Percentiles rank a stretch among this genome's conserved stretches.
phyloP scores from a whole-genome alignment of 306 rosid genomes.

The Fragaria nilgerrensis region DNA sequence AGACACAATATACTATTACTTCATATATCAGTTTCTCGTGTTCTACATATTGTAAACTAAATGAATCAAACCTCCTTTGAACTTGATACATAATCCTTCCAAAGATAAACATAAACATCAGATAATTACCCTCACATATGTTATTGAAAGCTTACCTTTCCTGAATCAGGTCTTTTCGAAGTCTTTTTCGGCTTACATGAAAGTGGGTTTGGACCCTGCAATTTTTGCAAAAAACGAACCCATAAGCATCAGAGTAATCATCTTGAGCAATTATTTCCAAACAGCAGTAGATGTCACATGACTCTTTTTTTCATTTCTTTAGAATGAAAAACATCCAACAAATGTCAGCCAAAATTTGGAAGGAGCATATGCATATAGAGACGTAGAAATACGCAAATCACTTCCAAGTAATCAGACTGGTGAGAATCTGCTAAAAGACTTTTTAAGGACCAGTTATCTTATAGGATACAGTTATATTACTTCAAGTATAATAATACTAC shows the following conservation, averaged over 20 bases:
- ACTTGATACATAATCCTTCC: not conserved
- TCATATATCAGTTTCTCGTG: not conserved
- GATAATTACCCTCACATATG: not conserved
- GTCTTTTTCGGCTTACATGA: constrained; percentile 78
- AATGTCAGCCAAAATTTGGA: not conserved
- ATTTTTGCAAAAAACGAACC: constrained; percentile 9
- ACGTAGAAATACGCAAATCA: not conserved
- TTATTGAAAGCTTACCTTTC: constrained; percentile 43
- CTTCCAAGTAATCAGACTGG: not conserved
- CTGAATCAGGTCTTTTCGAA: constrained; percentile 31
- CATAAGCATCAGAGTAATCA: not conserved
- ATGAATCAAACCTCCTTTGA: not conserved
- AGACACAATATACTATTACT: not conserved
- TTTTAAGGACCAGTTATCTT: not conserved
- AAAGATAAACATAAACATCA: not conserved
- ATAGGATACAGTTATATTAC: not conserved
- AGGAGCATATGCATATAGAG: not conserved
- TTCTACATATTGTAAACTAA: not conserved
- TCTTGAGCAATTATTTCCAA: not conserved
- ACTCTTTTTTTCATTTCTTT: not conserved
- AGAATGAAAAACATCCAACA: not conserved
- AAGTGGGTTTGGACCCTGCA: constrained; percentile 91
- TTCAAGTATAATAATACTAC: not conserved
- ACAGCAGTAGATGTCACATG: not conserved
- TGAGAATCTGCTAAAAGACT: not conserved